Evolutionary conservation across 352 stramenopile genomes (phyloP), one percentile per base, ranked within the genome.

Genomic region (Globisporangium middletonii): DNA sequence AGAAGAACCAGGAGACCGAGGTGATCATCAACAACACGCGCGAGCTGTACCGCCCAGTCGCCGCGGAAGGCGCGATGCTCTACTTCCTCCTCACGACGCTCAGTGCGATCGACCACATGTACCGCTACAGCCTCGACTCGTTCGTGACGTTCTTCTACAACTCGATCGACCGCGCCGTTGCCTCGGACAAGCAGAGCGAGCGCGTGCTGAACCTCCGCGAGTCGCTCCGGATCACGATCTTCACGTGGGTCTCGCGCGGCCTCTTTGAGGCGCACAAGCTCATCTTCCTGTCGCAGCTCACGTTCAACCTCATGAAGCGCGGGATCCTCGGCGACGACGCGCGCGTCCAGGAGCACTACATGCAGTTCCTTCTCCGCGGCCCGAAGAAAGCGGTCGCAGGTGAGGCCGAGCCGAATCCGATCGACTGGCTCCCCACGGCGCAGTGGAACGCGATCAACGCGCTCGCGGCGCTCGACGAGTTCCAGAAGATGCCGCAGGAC

Each of bases 101-200:
- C 16, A 97, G 87, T 67, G 71, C 84, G 46, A 98, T 98, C 63
- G 89, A 99, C 65, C 92, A 98, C 79, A 98, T 99, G 95, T 99
- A 99, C 68, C 95, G 97, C 74, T 98, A 98, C 73, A 98, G 91
- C 56, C 75, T 99, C 27, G 95, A 98, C 65, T 96, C 88, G 48
- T 99, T 98, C 73, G 92, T 98, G 46, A 97, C 89, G 18, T 98
- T 98, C 72, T 99, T 98, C 68, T 95, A 97, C 70, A 98, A 98
- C 63, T 95, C 94, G 7, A 98, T 99, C 53, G 75, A 85, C 19
- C 95, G 95, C 30, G 92, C 95, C 13, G 65, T 68, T 3, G 58
- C 72, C 18, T 88, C 75, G 33, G 92, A 98, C 27, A 89, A 97
- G 56, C 75, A 98, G 35, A 81, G 84, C 41, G 82, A 97, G 42